Evolutionary conservation across 1,284 basidiomycete species (phyloP).

Genomic region (Rhodotorula sp.): DNA sequence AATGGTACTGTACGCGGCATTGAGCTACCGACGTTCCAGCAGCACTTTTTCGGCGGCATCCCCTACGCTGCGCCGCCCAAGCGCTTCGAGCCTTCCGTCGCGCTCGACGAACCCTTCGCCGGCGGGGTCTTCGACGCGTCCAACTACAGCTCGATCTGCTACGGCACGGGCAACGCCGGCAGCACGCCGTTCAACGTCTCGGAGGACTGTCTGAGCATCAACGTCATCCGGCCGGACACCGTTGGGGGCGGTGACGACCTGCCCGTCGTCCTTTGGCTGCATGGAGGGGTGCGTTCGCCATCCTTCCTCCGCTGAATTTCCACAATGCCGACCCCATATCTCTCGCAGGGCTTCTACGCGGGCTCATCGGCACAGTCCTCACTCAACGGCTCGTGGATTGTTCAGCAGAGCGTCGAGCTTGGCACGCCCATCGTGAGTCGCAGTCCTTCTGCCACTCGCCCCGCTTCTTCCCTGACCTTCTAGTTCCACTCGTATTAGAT

Average conservation of each 20-base stretch:
- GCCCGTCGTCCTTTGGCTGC: conserved; percentile 60
- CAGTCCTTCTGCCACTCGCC: no score
- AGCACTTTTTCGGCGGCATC: conserved; percentile 54
- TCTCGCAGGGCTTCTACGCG: no score
- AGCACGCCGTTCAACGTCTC: not conserved
- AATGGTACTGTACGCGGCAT: conserved; percentile 28
- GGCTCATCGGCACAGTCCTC: no score
- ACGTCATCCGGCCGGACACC: conserved; percentile 57
- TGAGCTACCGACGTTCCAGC: conserved; percentile 5
- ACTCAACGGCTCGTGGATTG: conserved; percentile 32
- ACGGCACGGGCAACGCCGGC: not conserved
- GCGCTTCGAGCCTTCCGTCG: conserved; percentile 57
- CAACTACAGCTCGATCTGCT: conserved; percentile 1
- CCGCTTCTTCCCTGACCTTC: no score
- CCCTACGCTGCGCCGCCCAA: conserved; percentile 59
- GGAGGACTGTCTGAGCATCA: conserved; percentile 60
- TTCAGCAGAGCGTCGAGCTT: conserved; percentile 34
- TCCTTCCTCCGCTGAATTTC: no score
- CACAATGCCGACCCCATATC: conserved; percentile 23
- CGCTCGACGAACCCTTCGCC: conserved; percentile 47
- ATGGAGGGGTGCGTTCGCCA: conserved; percentile 37
- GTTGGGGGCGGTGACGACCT: conserved; percentile 54
- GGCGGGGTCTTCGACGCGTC: conserved; percentile 7
- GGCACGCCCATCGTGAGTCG: conserved; percentile 26
- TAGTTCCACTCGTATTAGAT: no score